Percentiles rank a stretch among this genome's conserved stretches.
Conservation (phyloP, 2,329 filamentous ascomycete genomes). For the Colletotrichum camelliae region DNA sequence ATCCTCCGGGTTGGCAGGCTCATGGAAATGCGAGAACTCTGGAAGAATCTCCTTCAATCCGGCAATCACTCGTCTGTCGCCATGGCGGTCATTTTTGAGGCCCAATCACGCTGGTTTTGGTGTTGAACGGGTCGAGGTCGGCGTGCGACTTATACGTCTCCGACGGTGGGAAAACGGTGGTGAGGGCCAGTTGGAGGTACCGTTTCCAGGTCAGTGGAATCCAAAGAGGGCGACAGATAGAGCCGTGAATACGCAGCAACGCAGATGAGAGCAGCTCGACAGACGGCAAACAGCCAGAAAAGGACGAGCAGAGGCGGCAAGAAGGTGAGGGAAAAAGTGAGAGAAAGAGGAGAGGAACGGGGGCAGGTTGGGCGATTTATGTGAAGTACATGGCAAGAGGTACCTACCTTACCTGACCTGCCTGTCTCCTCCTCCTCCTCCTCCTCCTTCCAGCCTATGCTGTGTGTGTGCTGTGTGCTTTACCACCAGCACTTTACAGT, state of each 20-base stretch:
- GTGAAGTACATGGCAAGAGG: slow-evolving; percentile 14
- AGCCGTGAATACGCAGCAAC: not conserved
- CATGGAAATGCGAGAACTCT: not conserved
- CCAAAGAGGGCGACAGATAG: not conserved
- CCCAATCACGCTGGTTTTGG: not conserved
- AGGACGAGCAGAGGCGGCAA: slow-evolving; percentile 9
- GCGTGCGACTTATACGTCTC: slow-evolving; percentile 2
- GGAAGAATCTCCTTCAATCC: not conserved
- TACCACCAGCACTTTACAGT: slow-evolving; percentile 1
- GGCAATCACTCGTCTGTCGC: not conserved
- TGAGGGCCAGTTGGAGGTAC: not conserved
- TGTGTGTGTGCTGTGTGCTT: not conserved
- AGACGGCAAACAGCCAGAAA: not conserved
- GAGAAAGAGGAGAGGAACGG: slow-evolving; percentile 10
- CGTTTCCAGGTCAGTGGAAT: not conserved
- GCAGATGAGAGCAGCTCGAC: not conserved
- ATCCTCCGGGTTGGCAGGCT: not conserved
- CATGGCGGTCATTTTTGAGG: not conserved
- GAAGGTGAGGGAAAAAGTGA: slow-evolving; percentile 5
- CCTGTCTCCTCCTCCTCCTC: not conserved
- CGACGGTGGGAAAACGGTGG: not conserved
- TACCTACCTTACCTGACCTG: slow-evolving; percentile 7
- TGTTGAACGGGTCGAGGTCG: not conserved
- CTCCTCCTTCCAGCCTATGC: not conserved
- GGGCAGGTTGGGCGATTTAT: slow-evolving; percentile 21